Evolutionary conservation across 805 yeast genomes (phyloP).

Genomic region (Kodamaea fukazawae): DNA sequence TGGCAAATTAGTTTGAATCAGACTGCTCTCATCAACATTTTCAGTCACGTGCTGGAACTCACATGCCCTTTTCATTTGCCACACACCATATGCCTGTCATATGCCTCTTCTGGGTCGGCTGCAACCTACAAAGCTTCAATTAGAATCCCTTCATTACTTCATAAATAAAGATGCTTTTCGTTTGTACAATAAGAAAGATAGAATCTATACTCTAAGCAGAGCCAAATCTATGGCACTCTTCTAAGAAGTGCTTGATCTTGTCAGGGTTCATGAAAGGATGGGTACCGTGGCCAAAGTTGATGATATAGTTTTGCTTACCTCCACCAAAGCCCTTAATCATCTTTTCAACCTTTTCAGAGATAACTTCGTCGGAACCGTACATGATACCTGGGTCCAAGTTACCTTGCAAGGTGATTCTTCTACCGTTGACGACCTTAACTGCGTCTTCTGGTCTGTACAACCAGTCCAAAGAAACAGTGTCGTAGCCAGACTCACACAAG

Average conservation of each 20-base stretch:
- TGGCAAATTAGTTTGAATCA: background rate
- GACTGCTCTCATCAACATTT: no score
- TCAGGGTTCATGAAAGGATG: slow-evolving; percentile 98
- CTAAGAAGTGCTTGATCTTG: slow-evolving; percentile 75
- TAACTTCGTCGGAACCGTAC: slow-evolving; percentile 83
- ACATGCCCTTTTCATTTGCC: no score
- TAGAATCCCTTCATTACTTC: background rate
- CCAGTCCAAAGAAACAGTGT: slow-evolving; percentile 94
- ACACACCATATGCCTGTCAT: no score
- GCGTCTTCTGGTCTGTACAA: slow-evolving; percentile 82
- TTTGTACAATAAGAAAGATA: background rate
- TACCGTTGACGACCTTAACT: slow-evolving; percentile 62
- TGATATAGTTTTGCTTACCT: slow-evolving; percentile 85
- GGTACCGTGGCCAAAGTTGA: slow-evolving; percentile 97
- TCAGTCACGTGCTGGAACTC: no score
- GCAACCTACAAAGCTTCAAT: no score
- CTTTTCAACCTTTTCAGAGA: slow-evolving; percentile 73
- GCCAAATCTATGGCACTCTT: slow-evolving; percentile 85
- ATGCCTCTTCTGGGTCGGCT: no score
- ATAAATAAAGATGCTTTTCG: background rate
- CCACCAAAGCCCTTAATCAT: slow-evolving; percentile 95
- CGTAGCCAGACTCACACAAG: slow-evolving; percentile 76
- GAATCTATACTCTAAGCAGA: slow-evolving; percentile 26
- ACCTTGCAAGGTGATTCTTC: slow-evolving; percentile 85
- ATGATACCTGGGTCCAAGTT: slow-evolving; percentile 94